These are phyloP conservation scores for Trichophyton mentagrophytes DNA, from an alignment of 2,329 filamentous ascomycete species.

Conservation along the genomic window DNA sequence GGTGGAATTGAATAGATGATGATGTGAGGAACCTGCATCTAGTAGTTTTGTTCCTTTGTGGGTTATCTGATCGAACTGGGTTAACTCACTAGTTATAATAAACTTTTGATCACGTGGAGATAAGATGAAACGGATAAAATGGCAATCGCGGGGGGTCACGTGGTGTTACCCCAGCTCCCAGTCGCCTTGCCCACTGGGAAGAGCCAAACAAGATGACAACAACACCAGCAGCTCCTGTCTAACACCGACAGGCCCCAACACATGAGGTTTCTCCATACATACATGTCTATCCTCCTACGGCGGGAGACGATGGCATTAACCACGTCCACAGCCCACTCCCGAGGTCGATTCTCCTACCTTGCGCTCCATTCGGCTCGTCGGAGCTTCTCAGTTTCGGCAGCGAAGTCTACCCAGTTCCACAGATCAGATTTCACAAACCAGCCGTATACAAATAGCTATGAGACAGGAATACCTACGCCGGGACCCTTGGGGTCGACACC, in stretches of 20 bases:
- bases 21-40: not conserved
- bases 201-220: not conserved
- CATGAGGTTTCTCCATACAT: conserved; percentile 10
- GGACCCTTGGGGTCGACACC: conserved; percentile 51
- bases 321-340: conserved; percentile 17
- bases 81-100: no score
- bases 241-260: not conserved
- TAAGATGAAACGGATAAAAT: not conserved
- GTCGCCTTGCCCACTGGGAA: not conserved
- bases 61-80: not conserved
- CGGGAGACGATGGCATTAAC: conserved; percentile 7
- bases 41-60: no score
- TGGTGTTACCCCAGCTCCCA: not conserved
- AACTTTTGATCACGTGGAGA: not conserved
- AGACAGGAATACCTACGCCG: conserved; percentile 47
- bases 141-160: not conserved
- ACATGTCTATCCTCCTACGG: conserved; percentile 4
- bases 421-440: conserved; percentile 52
- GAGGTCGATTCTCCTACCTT: conserved; percentile 31
- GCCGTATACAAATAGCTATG: conserved; percentile 51
- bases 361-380: conserved; percentile 22
- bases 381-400: conserved; percentile 23
- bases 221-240: not conserved
- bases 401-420: conserved; percentile 39
- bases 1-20: no score